Evolutionary conservation across 2,329 filamentous ascomycete species (phyloP).

Genomic region (Conoideocrella luteorostrata): DNA sequence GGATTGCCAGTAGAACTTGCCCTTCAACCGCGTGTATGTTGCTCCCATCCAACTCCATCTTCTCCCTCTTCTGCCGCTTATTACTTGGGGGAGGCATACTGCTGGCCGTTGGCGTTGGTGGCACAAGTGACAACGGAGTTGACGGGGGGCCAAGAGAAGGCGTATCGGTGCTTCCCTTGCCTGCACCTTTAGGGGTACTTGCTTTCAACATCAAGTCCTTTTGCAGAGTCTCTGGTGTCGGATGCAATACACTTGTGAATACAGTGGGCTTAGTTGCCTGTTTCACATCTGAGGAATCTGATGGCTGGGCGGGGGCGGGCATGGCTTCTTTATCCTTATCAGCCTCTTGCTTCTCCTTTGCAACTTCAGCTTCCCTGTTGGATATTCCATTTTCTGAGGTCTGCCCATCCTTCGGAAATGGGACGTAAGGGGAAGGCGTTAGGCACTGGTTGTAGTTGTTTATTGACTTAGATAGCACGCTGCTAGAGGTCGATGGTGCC

Average conservation of each 20-base stretch:
- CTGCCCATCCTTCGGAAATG: constrained; percentile 60
- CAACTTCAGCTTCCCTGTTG: constrained; percentile 30
- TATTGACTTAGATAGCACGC: constrained; percentile 69
- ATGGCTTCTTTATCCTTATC: constrained; percentile 54
- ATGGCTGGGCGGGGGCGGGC: constrained; percentile 42
- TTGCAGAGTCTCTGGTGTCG: constrained; percentile 69
- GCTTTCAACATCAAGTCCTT: constrained; percentile 72
- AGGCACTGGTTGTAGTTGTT: constrained; percentile 89
- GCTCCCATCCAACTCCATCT: constrained; percentile 68
- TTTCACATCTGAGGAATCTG: constrained; percentile 32
- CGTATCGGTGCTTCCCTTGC: constrained; percentile 23
- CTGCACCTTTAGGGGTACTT: constrained; percentile 53
- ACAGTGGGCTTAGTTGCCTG: constrained; percentile 52
- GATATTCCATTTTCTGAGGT: constrained; percentile 18
- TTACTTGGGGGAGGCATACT: constrained; percentile 57
- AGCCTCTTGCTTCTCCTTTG: constrained; percentile 20
- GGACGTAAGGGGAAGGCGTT: constrained; percentile 79
- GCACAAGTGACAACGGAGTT: constrained; percentile 56
- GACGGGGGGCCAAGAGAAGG: constrained; percentile 54
- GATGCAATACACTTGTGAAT: constrained; percentile 75
- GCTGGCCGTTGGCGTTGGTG: constrained; percentile 55
- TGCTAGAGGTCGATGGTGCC: constrained; percentile 48
- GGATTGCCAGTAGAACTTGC: constrained; percentile 66
- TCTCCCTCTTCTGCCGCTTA: constrained; percentile 64
- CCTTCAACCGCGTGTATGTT: constrained; percentile 72